These are phyloP conservation scores for Adenanthera pavonina DNA, from an alignment of 306 rosid genomes.

Conservation along the genomic window DNA sequence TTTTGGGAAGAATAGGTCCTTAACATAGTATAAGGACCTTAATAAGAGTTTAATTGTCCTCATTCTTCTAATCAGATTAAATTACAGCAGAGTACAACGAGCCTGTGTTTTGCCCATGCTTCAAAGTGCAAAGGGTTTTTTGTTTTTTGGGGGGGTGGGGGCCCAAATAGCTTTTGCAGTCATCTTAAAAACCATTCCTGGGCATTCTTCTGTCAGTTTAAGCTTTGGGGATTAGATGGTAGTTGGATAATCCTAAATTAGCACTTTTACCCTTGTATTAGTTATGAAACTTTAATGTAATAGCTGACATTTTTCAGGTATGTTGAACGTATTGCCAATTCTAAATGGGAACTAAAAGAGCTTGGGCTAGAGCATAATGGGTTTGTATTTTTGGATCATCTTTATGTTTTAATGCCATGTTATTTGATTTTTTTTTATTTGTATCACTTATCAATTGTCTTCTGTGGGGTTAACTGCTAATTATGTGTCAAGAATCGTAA, in stretches of 20 bases:
- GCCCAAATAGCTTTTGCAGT: not conserved
- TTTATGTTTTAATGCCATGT: conserved; percentile 28
- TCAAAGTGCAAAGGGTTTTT: conserved; percentile 4
- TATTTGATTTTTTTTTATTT: conserved; percentile 24
- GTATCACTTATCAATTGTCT: conserved; percentile 21
- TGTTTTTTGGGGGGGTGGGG: not conserved
- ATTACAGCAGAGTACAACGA: not conserved
- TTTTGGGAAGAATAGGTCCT: not conserved
- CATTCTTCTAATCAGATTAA: not conserved
- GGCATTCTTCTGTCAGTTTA: not conserved
- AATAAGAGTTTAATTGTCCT: not conserved
- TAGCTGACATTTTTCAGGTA: conserved; percentile 60
- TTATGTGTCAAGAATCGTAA: conserved; percentile 21
- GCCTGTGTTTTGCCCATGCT: not conserved
- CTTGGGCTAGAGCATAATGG: conserved; percentile 98
- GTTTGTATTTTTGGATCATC: conserved; percentile 57
- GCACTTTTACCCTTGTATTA: conserved; percentile 14
- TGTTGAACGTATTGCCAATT: conserved; percentile 87
- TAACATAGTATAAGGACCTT: not conserved
- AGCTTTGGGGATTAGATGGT: conserved; percentile 12
- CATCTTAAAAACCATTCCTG: not conserved
- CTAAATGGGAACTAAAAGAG: conserved; percentile 96
- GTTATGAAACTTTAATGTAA: conserved; percentile 5
- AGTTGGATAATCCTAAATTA: conserved; percentile 1
- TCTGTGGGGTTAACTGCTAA: conserved; percentile 24